A percentile compares a stretch with the other conserved stretches of the same genome.
Evolutionary conservation across 306 rosid genomes (phyloP).

Genomic region (Spatholobus suberectus): DNA sequence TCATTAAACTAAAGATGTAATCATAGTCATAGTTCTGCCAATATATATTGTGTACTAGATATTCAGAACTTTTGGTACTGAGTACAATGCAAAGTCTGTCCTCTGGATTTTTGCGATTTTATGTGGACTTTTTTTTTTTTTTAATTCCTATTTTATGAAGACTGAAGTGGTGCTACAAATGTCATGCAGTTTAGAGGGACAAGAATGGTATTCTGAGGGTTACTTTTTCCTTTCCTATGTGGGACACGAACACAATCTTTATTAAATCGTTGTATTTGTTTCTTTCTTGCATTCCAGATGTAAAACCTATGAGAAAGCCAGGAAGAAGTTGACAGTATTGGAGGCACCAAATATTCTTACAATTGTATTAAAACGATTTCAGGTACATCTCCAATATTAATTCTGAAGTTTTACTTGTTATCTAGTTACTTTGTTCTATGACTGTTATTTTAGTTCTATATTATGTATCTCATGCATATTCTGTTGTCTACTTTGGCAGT

Average conservation of each 20-base stretch:
- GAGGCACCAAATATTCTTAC: conserved; percentile 88
- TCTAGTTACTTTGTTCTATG: neutral
- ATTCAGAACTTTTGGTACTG: neutral
- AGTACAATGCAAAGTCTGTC: neutral
- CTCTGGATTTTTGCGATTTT: neutral
- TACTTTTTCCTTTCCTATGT: neutral
- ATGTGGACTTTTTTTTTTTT: neutral
- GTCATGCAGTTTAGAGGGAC: conserved; percentile 7
- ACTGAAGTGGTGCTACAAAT: neutral
- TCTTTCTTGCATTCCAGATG: conserved; percentile 53
- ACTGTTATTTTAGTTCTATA: conserved; percentile 18
- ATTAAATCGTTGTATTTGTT: conserved; percentile 26
- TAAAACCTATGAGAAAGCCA: conserved; percentile 79
- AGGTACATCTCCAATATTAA: conserved; percentile 51
- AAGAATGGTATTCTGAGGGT: neutral
- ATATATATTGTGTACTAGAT: neutral
- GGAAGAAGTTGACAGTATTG: conserved; percentile 72
- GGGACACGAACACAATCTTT: neutral
- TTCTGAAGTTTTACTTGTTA: conserved; percentile 28
- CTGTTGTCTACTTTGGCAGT: conserved; percentile 56
- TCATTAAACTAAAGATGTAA: neutral
- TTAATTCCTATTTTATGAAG: neutral
- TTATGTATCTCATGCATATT: conserved; percentile 37
- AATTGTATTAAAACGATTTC: conserved; percentile 79
- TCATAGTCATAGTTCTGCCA: too few relatives aligned